phyloP scores from a whole-genome alignment of 2,329 filamentous ascomycete genomes.

The Byssothecium circinans region DNA sequence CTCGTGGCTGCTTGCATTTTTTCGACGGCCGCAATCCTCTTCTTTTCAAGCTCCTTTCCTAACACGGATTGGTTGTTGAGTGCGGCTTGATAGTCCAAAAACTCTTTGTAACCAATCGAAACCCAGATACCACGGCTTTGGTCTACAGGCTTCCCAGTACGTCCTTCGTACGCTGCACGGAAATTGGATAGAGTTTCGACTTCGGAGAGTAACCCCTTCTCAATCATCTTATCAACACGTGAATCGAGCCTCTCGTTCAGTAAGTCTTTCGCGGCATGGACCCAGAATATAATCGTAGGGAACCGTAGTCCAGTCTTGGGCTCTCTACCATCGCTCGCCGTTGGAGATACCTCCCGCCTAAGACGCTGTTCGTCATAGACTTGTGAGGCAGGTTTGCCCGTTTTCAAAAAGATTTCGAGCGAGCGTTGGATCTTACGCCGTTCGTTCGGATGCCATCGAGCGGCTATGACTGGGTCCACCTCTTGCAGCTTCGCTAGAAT shows the following conservation, averaged over 20 bases:
- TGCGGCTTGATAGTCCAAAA: slow-evolving; percentile 67
- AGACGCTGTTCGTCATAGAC: slow-evolving; percentile 76
- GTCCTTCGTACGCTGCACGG: slow-evolving; percentile 47
- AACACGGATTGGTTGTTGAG: slow-evolving; percentile 28
- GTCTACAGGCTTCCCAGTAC: slow-evolving; percentile 62
- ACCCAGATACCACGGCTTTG: slow-evolving; percentile 88
- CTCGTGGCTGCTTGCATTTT: slow-evolving; percentile 80
- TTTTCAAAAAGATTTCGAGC: slow-evolving; percentile 84
- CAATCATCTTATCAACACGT: slow-evolving; percentile 83
- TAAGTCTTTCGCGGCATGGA: slow-evolving; percentile 70
- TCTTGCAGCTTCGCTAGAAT: slow-evolving; percentile 73
- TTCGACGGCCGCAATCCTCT: slow-evolving; percentile 66
- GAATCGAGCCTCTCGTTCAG: slow-evolving; percentile 71
- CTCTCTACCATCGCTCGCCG: background rate
- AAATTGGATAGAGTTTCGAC: slow-evolving; percentile 57
- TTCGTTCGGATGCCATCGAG: slow-evolving; percentile 92
- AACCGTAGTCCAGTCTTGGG: slow-evolving; percentile 48
- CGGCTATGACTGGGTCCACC: slow-evolving; percentile 87
- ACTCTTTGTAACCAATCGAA: slow-evolving; percentile 94
- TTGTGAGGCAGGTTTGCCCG: slow-evolving; percentile 78
- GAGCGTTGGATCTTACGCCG: slow-evolving; percentile 85
- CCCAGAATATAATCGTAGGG: slow-evolving; percentile 78
- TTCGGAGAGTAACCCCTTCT: slow-evolving; percentile 65
- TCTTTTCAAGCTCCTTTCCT: slow-evolving; percentile 52
- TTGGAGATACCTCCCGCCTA: slow-evolving; percentile 35